Base-by-base conservation (phyloP, 306 rosid species). In the Vigna reflexopilosa region DNA sequence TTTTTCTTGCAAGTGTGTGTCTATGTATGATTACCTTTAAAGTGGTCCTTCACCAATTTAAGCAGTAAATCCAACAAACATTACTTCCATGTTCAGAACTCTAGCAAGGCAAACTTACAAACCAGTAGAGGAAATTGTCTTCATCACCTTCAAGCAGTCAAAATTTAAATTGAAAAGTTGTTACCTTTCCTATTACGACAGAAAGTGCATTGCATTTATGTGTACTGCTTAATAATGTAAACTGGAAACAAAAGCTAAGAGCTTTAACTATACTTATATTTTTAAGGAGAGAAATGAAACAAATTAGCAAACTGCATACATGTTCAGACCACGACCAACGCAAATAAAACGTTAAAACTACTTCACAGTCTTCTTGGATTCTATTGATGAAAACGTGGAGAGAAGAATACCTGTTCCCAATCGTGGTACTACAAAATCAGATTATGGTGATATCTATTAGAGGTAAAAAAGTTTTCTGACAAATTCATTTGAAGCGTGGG, bases 31-130 rank as follows among this genome's bases (percentile, higher is more conserved):
- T 81, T 83, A 70, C 81, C 48, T 77, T 75, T 72, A 17, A 24
- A 45, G 91, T 89, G 90, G 90, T 87, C 91, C 93, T 50, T 71
- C 73, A 50, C n/a, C 66, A 51, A 64, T 32, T 78, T 67, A 83
- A 75, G 75, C 67, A 49, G 67, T 58, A 76, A 84, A 86, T 78
- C 73, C 77, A 83, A 76, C 79, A 73, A 80, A 77, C 79, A 83
- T 67, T 68, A 65, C 85, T 79, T 86, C 51, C 15, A 4, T 52
- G 81, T 73, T 86, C 87, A 83, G 85, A 80, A 69, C 14, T 32
- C 85, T 78, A 54, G 45, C 67, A 64, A 82, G 14, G 64, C 80
- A 65, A 66, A 66, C 80, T 76, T 76, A 45, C 77, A 82, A 79
- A 72, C 75, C 75, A 51, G 55, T 47, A 16, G 62, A 59, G 69